Evolutionary conservation across 331 rosid genomes (phyloP), one percentile per base, ranked within the genome.

Genomic region (Erythrophleum ivorense): DNA sequence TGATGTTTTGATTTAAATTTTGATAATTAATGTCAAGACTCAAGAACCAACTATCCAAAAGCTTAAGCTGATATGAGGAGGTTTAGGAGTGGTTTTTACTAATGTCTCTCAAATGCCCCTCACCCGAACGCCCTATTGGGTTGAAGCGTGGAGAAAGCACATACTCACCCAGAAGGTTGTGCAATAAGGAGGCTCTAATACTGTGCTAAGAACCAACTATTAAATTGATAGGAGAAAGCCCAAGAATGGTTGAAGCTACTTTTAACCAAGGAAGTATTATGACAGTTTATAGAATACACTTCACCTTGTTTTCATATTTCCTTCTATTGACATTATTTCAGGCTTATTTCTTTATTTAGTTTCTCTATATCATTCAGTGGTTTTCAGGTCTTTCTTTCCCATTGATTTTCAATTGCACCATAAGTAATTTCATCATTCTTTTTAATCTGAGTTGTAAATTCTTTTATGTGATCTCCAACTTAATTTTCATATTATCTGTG

Each of bases 31-130:
- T 70, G 76, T 76, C 48, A 43, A 43, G 48, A 43, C 48, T 4
- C 62, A 16, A 63, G 50, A 63, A 7, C 34, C 0, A 46, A 53
- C 34, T 77, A 33, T 33, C 62, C 50, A 67, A 78, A 67, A 66
- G 71, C 65, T 66, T 53, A 52, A 67, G 43, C 62, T 53, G 7
- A 77, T 55, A 66, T 13, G 76, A 67, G 45, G 7, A 24, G 29
- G 29, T 41, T 5, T 5, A 16, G 31, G n/a, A 41, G 55, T 68
- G 68, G 8, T 24, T 67, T 65, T 21, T 69, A 40, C 45, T 33
- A 55, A 79, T 79, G 40, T 79, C 15, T 19, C 64, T 38, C n/a
- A 55, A 53, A 14, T 53, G 58, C 21, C 58, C 19, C 19, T 14
- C 58, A 16, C 21, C n/a, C n/a, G 9, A 38, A 52, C 66, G 12